Evolutionary conservation across 768 basidiomycete species (phyloP), one percentile per base, ranked within the genome.

Genomic region (Exidia glandulosa): DNA sequence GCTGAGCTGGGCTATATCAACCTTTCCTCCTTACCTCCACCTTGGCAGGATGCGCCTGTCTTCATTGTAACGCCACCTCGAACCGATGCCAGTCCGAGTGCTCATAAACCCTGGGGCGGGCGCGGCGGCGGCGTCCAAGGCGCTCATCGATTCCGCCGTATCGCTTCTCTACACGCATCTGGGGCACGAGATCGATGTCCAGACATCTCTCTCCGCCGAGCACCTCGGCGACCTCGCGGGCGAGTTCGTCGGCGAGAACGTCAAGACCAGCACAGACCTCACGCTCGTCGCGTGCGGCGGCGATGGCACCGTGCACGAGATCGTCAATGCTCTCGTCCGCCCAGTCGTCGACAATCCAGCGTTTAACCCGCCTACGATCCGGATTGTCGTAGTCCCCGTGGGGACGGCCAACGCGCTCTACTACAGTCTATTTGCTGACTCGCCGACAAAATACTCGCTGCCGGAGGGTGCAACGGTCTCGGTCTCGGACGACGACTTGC

Each of bases 331-430:
- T 12, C 68, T 90, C 33, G 70, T 75, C 36, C 66, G 68, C 27
- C 63, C 66, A 19, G 37, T 58, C 45, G 19, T 31, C 10, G 58
- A 32, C 9, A 52, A 52, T 32, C 56, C 55, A 66, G 55, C n/a
- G n/a, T 64, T 85, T 59, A 67, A 66, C 33, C 6, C 30, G 1
- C 50, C 50, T 23, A 23, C 50, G 10, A 29, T 74, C 86, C 62
- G 82, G 75, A 19, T 78, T 80, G 54, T 75, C 57, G 73, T 89
- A 48, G 32, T 63, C 2, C 91, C 93, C 3, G 81, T 81, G 56
- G 93, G 93, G 29, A 95, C 93, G n/a, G 94, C 93, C 47, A 97
- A 98, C 69, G 95, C 95, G 0, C 77, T 96, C 33, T 94, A 87
- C 71, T 77, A 82, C 5, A 85, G 89, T 6, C 72, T 93, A 31